Percentiles rank a stretch among this genome's conserved stretches.
Evolutionary conservation across 805 yeast species (phyloP).

Genomic region (Metschnikowia lunata): DNA sequence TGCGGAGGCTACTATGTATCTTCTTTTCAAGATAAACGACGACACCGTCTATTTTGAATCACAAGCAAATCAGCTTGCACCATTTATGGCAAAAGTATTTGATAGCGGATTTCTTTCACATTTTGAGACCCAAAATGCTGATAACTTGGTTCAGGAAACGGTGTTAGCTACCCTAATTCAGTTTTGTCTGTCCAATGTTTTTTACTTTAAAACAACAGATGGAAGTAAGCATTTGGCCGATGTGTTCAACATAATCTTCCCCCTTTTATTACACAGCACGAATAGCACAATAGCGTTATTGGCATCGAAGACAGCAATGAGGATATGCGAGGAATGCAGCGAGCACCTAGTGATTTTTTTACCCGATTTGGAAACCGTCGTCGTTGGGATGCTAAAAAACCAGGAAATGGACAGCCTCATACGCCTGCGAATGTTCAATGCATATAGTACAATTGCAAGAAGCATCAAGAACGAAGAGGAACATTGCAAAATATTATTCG

Average conservation of each 20-base stretch:
- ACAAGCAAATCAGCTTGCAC: slow-evolving; percentile 21
- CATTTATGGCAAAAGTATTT: slow-evolving; percentile 25
- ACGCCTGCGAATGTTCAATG: slow-evolving; percentile 55
- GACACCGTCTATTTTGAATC: slow-evolving; percentile 41
- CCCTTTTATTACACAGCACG: slow-evolving; percentile 17
- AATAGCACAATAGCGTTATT: slow-evolving; percentile 41
- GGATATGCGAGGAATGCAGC: slow-evolving; percentile 54
- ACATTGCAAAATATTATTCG: slow-evolving; percentile 21
- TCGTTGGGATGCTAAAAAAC: slow-evolving; percentile 45
- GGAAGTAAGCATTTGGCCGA: slow-evolving; percentile 45
- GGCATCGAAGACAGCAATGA: slow-evolving; percentile 51
- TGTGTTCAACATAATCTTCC: slow-evolving; percentile 54
- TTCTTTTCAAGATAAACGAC: slow-evolving; percentile 53
- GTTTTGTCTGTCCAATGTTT: slow-evolving; percentile 51
- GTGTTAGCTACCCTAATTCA: slow-evolving; percentile 21
- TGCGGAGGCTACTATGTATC: slow-evolving; percentile 59
- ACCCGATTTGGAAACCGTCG: slow-evolving; percentile 45
- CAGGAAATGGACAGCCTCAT: slow-evolving; percentile 39
- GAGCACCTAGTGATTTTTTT: slow-evolving; percentile 36
- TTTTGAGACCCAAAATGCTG: slow-evolving; percentile 12
- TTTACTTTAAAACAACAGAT: slow-evolving; percentile 47
- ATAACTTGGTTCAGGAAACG: slow-evolving; percentile 4
- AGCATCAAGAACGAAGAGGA: slow-evolving; percentile 43
- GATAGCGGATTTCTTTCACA: slow-evolving; percentile 19
- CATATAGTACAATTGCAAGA: slow-evolving; percentile 61